Evolutionary conservation across 2,329 filamentous ascomycete genomes (phyloP).

Genomic region (Incumbomyces delicatus): DNA sequence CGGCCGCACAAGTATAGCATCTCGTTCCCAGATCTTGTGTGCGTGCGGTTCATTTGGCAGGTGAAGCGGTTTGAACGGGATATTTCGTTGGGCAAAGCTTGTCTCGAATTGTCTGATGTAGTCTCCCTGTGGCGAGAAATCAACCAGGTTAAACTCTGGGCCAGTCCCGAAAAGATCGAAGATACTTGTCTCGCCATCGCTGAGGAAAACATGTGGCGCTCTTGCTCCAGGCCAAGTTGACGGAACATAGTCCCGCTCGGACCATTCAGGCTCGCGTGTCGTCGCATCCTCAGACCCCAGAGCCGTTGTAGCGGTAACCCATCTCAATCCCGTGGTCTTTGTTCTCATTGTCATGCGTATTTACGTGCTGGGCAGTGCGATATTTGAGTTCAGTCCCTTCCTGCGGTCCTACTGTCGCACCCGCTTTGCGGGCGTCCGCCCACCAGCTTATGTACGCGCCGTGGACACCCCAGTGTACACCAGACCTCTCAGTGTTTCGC

Average conservation of each 20-base stretch:
- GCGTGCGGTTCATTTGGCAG: conserved; percentile 6
- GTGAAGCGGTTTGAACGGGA: conserved; percentile 5
- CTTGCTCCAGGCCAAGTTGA: conserved; percentile 10
- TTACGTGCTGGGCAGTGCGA: conserved; percentile 5
- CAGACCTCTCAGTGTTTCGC: conserved; percentile 20
- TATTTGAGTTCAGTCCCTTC: too few relatives aligned
- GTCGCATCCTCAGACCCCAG: conserved; percentile 11
- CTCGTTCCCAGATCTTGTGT: conserved; percentile 8
- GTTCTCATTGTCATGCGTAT: conserved; percentile 14
- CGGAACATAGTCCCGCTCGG: conserved; percentile 6
- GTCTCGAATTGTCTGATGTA: conserved; percentile 1
- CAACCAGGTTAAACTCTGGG: conserved; percentile 3
- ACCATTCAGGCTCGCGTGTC: conserved; percentile 4
- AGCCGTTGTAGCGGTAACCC: conserved; percentile 15
- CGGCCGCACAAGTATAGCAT: conserved; percentile 10
- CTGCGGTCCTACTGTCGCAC: too few relatives aligned
- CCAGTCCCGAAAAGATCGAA: conserved; percentile 13
- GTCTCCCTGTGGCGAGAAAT: not conserved
- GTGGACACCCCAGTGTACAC: conserved; percentile 19
- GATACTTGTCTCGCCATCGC: conserved; percentile 8
- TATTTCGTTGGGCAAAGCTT: not conserved
- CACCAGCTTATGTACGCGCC: too few relatives aligned
- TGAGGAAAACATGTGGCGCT: conserved; percentile 10
- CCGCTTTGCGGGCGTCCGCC: too few relatives aligned
- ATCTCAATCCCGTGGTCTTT: conserved; percentile 20